Evolutionary conservation across 192 early-diverging fungal species (phyloP).

Genomic region (Phlyctochytrium planicorne): DNA sequence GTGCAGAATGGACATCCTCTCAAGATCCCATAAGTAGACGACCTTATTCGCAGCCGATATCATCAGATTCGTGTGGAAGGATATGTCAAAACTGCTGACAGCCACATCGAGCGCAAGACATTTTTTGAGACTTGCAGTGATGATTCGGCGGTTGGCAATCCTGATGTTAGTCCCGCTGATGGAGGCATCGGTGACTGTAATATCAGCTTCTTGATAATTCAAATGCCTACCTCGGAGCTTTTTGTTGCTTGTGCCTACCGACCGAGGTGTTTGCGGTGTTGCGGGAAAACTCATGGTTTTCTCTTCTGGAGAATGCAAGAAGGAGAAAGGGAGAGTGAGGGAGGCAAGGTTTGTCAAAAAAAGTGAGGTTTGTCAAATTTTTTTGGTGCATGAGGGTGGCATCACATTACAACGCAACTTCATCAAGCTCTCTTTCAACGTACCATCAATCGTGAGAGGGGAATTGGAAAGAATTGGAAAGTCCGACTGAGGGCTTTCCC

Average conservation of each 20-base stretch:
- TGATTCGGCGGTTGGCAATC: slow-evolving; percentile 48
- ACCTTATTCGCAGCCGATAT: slow-evolving; percentile 41
- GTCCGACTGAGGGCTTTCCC: too few relatives aligned
- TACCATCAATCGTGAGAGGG: too few relatives aligned
- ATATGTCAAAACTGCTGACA: slow-evolving; percentile 47
- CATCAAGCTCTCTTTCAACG: too few relatives aligned
- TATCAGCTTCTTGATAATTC: neutral
- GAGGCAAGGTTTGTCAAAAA: too few relatives aligned
- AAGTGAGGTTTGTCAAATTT: too few relatives aligned
- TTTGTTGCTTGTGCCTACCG: neutral
- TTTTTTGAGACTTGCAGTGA: slow-evolving; percentile 45
- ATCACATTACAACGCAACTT: too few relatives aligned
- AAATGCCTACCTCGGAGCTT: neutral
- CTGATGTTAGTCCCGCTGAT: slow-evolving; percentile 47
- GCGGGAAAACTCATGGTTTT: neutral
- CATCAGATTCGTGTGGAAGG: slow-evolving; percentile 23
- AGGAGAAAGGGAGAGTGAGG: too few relatives aligned
- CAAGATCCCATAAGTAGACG: slow-evolving; percentile 38
- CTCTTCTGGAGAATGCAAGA: too few relatives aligned
- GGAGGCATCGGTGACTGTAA: slow-evolving; percentile 45
- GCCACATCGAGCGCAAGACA: slow-evolving; percentile 47
- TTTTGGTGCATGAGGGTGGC: too few relatives aligned
- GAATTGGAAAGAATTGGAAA: too few relatives aligned
- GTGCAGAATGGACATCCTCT: slow-evolving; percentile 30
- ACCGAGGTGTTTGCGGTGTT: too few relatives aligned